Evolutionary conservation across 2,329 filamentous ascomycete species (phyloP), one percentile per base, ranked within the genome.

Genomic region (Trichoderma koningii): DNA sequence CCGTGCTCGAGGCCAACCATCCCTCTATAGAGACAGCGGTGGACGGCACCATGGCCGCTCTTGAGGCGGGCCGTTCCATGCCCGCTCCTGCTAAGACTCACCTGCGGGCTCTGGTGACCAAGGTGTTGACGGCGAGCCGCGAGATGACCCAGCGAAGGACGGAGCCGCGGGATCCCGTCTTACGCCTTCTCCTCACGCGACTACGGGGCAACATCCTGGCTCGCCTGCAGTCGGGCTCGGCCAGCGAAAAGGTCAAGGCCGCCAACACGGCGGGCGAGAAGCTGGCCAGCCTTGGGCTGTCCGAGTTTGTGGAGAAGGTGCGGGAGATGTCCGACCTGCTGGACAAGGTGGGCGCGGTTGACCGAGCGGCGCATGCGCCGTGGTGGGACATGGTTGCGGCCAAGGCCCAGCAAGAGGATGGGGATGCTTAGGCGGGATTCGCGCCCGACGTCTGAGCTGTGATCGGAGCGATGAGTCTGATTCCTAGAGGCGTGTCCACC

Each of bases 321-420:
- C 82, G 88, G 38, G 85, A 86, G 55, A 88, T 93, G 70, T 87
- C 90, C 7, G 89, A 91, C 41, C 81, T 88, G 71, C 77, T 93
- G 66, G 82, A 84, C 48, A 83, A 84, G 72, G 82, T 92, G 3
- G 87, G 87, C 15, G 79, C 79, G 5, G 87, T 92, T 5, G 90
- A 93, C 73, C 82, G 87, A 68, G 87, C 85, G 67, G 83, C 86
- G 7, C 90, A 92, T 75, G 85, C 85, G 14, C 72, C 78, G 50
- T 92, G 89, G 88, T 93, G 91, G 81, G 89, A 91, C 75, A 77
- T 81, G 52, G 83, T 91, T 67, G 85, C 86, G 0, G 81, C 82
- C 67, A 85, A 83, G 73, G 80, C 86, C 28, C 80, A 81, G 68
- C 77, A 76, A 66, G 80, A 81, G 64, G 76, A 75, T 10, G 69